Evolutionary conservation across 2,329 filamentous ascomycete species (phyloP).

Genomic region (Diplocarpon rosae): DNA sequence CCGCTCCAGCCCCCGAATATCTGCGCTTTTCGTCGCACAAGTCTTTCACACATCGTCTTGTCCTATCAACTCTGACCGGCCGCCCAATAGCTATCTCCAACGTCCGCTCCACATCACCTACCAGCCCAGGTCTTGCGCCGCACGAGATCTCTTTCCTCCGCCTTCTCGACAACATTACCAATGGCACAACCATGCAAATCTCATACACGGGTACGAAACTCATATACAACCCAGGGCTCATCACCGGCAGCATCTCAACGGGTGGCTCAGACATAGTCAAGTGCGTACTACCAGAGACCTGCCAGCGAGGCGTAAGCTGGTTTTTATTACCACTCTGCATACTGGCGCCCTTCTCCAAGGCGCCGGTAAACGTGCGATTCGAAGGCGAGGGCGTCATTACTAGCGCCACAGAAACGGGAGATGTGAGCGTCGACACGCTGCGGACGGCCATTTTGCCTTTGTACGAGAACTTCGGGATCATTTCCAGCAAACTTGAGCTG

Average conservation of each 20-base stretch:
- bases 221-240: slow-evolving; percentile 82
- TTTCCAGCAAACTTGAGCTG: slow-evolving; percentile 68
- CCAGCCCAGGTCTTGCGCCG: slow-evolving; percentile 76
- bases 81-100: slow-evolving; percentile 83
- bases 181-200: slow-evolving; percentile 89
- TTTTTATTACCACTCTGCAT: slow-evolving; percentile 84
- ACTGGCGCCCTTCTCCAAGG: slow-evolving; percentile 86
- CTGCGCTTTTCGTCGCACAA: slow-evolving; percentile 77
- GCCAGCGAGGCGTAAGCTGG: slow-evolving; percentile 76
- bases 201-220: slow-evolving; percentile 92
- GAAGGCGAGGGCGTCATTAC: slow-evolving; percentile 89
- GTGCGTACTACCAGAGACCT: slow-evolving; percentile 68
- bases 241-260: slow-evolving; percentile 73
- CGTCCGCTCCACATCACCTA: slow-evolving; percentile 79
- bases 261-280: slow-evolving; percentile 61
- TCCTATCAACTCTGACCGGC: slow-evolving; percentile 85
- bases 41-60: slow-evolving; percentile 70
- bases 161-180: slow-evolving; percentile 87
- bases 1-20: slow-evolving; percentile 31
- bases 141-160: slow-evolving; percentile 95
- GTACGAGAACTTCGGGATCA: slow-evolving; percentile 82
- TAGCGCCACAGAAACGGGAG: slow-evolving; percentile 68
- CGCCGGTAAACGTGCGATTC: slow-evolving; percentile 81
- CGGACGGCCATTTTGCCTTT: slow-evolving; percentile 85
- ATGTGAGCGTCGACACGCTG: slow-evolving; percentile 87